Evolutionary conservation across 139 green algal genomes (phyloP), one percentile per base, ranked within the genome.

Genomic region (Chlamydomonas incerta): DNA sequence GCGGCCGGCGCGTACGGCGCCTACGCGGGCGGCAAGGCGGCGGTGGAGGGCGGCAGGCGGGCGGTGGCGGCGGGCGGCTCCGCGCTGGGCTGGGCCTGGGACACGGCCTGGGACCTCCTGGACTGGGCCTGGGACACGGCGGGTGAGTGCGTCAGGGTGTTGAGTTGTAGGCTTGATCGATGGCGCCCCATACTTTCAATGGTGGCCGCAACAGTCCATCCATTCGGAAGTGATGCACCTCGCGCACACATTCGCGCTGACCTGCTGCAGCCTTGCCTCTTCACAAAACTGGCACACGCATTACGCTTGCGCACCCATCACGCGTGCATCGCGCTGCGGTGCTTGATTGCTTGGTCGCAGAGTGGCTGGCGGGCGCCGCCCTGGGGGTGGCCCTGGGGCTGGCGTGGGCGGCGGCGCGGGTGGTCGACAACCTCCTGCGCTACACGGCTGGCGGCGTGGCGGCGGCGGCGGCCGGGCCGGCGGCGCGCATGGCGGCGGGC

Each of bases 1-100:
- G 77, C 77, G 20, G 77, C 47, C 1, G 77, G 63, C n/a, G 77
- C 65, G 35, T 74, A 84, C 77, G 65, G 77, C 46, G 62, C 76
- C 62, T 83, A 83, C 76, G 29, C 17, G 33, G 76, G 76, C 76
- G 63, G 37, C n/a, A 26, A 41, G 26, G 76, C 76, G 31, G 76
- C 62, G 9, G 62, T 73, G 29, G n/a, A 31, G 50, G 74, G 58
- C 35, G 37, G 20, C 34, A 21, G 34, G 6, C 23, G 26, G 20
- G 74, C 74, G 0, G 74, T 58, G 1, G 24, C n/a, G 0, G 76
- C 62, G 26, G 62, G 76, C 34, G 28, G 76, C 29, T 63, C 62
- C 29, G 6, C 28, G 41, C 6, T 66, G 77, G 37, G 29, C 0
- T 74, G 77, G 65, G 28, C 13, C 9, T 4, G 0, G 6, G 29